A percentile compares a stretch with the other conserved stretches of the same genome.
Evolutionary conservation across 1,284 basidiomycete genomes (phyloP).

Genomic region (Hemileccinum hortonii): DNA sequence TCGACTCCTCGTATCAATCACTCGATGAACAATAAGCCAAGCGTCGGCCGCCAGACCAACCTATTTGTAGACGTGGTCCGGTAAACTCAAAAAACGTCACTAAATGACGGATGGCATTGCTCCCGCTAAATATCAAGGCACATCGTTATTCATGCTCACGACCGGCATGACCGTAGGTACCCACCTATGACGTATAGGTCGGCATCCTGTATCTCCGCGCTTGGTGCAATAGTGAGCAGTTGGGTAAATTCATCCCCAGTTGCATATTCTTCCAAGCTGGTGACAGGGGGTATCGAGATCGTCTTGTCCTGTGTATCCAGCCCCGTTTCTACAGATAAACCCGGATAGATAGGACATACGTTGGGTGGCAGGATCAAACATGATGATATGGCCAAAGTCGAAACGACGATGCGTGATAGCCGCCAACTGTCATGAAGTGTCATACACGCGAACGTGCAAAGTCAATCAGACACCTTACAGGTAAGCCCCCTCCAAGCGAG

Average conservation of each 20-base stretch:
- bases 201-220: constrained; percentile 10
- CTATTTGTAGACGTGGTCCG: constrained; percentile 43
- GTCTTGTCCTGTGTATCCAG: constrained; percentile 34
- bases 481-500: constrained; percentile 37
- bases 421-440: constrained; percentile 18
- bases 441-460: neutral
- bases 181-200: constrained; percentile 25
- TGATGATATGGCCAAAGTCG: constrained; percentile 25
- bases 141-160: neutral
- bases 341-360: constrained; percentile 10
- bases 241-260: constrained; percentile 30
- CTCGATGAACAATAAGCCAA: constrained; percentile 12
- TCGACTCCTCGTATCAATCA: constrained; percentile 12
- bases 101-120: constrained; percentile 64
- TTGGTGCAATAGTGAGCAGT: constrained; percentile 23
- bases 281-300: constrained; percentile 35
- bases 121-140: constrained; percentile 42
- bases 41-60: constrained; percentile 26
- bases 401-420: constrained; percentile 24
- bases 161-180: neutral
- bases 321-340: constrained; percentile 16
- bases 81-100: constrained; percentile 64
- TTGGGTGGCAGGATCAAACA: constrained; percentile 31
- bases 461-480: constrained; percentile 21
- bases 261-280: constrained; percentile 42